These are phyloP conservation scores for Flaveria sonorensis DNA, from an alignment of 129 eudicot species.

Conservation along the genomic window DNA sequence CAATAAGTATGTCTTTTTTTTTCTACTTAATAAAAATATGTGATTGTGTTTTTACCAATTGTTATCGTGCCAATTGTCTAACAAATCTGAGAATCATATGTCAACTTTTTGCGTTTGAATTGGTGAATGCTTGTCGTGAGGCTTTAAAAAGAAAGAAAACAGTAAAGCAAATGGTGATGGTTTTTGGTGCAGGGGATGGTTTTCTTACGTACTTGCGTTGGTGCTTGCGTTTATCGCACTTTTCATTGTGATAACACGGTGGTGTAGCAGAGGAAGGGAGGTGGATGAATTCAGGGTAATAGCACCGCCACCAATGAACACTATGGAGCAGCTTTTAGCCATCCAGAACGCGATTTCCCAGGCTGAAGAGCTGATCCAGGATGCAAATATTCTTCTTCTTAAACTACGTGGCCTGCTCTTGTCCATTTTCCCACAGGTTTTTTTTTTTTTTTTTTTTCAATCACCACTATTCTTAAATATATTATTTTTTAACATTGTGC, in stretches of 20 bases:
- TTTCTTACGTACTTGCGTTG: conserved; percentile 54
- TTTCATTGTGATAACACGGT: conserved; percentile 57
- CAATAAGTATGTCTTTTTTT: too few relatives aligned
- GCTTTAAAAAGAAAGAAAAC: too few relatives aligned
- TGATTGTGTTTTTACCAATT: too few relatives aligned
- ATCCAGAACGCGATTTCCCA: conserved; percentile 87
- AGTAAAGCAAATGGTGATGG: too few relatives aligned
- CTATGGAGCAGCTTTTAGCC: conserved; percentile 95
- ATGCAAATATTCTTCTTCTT: conserved; percentile 78
- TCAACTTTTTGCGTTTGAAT: too few relatives aligned
- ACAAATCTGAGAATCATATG: too few relatives aligned
- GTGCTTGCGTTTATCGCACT: conserved; percentile 50
- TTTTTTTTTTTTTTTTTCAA: too few relatives aligned
- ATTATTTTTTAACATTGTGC: too few relatives aligned
- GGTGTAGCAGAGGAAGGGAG: conserved; percentile 44
- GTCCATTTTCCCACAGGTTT: conserved; percentile 86
- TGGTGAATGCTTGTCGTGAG: too few relatives aligned
- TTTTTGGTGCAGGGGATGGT: conserved; percentile 70
- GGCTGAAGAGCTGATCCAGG: conserved; percentile 85
- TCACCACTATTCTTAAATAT: too few relatives aligned
- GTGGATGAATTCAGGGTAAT: conserved; percentile 65
- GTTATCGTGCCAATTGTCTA: too few relatives aligned
- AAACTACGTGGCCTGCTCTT: conserved; percentile 73
- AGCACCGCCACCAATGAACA: conserved; percentile 82
- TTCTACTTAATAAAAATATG: too few relatives aligned